phyloP scores from a whole-genome alignment of 345 rosid species.

The Citrus sp. region DNA sequence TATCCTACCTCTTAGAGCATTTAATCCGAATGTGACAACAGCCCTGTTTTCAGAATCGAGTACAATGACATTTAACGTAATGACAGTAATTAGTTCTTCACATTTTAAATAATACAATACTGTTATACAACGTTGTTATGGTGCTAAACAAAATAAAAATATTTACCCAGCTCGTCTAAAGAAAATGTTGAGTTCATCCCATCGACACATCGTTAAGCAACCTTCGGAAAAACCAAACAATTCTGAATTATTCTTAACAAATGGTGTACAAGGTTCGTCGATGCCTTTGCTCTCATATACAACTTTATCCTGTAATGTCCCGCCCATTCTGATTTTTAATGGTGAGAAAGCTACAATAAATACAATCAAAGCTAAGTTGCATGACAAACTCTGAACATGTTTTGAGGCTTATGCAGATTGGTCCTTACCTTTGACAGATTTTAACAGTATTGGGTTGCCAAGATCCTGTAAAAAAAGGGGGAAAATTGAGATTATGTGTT shows the following conservation, averaged over 20 bases:
- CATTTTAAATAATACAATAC: too few species aligned
- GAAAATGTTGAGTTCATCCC: constrained; percentile 64
- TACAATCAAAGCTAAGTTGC: not conserved
- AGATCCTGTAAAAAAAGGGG: constrained; percentile 43
- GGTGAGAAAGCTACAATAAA: constrained; percentile 63
- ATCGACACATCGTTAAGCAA: constrained; percentile 58
- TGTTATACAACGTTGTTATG: too few species aligned
- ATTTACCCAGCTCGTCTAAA: constrained; percentile 50
- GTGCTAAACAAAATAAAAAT: not conserved
- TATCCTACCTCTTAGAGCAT: constrained; percentile 38
- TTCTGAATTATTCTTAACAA: constrained; percentile 31
- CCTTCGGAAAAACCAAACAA: constrained; percentile 67
- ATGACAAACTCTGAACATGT: not conserved
- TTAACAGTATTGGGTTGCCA: constrained; percentile 44
- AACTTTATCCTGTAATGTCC: constrained; percentile 64
- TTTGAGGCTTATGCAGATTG: not conserved
- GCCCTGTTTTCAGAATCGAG: constrained; percentile 29
- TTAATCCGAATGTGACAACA: constrained; percentile 38
- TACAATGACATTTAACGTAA: not conserved
- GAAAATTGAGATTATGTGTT: not conserved
- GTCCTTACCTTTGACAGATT: constrained; percentile 58
- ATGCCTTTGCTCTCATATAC: constrained; percentile 37
- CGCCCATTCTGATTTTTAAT: constrained; percentile 74
- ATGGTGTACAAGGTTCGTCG: constrained; percentile 38
- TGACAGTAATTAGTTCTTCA: too few species aligned